A percentile compares a stretch with the other conserved stretches of the same genome.
phyloP scores from a whole-genome alignment of 2,329 filamentous ascomycete genomes.

The Pseudogymnoascus destructans region DNA sequence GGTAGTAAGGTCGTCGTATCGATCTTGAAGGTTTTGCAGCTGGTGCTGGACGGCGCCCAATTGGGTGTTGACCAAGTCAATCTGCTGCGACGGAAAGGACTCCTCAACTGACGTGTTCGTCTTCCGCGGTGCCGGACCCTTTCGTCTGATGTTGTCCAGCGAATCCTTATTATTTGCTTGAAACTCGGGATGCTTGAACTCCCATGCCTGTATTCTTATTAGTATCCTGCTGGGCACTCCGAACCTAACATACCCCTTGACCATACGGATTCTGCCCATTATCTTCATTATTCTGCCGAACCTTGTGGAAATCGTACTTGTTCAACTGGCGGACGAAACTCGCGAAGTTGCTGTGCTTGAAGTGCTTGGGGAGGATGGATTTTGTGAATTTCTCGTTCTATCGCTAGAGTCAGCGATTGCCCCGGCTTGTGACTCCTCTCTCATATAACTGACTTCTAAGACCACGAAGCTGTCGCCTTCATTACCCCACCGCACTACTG shows the following conservation, averaged over 20 bases:
- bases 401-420: slow-evolving; percentile 16
- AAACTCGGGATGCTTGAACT: slow-evolving; percentile 97
- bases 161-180: slow-evolving; percentile 92
- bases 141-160: slow-evolving; percentile 88
- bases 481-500: slow-evolving; percentile 90
- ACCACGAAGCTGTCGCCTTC: slow-evolving; percentile 95
- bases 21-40: slow-evolving; percentile 73
- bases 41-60: slow-evolving; percentile 85
- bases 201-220: slow-evolving; percentile 54
- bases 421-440: background rate
- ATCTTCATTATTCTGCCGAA: slow-evolving; percentile 80
- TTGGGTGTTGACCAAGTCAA: slow-evolving; percentile 78
- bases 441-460: slow-evolving; percentile 58
- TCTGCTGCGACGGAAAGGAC: slow-evolving; percentile 70
- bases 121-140: slow-evolving; percentile 85
- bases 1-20: slow-evolving; percentile 63
- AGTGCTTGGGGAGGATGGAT: slow-evolving; percentile 90
- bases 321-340: slow-evolving; percentile 93
- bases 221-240: slow-evolving; percentile 5
- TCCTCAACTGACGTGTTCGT: slow-evolving; percentile 52
- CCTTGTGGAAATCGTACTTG: slow-evolving; percentile 98
- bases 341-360: slow-evolving; percentile 98
- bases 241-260: slow-evolving; percentile 46
- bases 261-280: slow-evolving; percentile 72
- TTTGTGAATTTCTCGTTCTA: slow-evolving; percentile 98